Evolutionary conservation across 116 monocot genomes (phyloP).

Genomic region (Papilionanthe hybrid): DNA sequence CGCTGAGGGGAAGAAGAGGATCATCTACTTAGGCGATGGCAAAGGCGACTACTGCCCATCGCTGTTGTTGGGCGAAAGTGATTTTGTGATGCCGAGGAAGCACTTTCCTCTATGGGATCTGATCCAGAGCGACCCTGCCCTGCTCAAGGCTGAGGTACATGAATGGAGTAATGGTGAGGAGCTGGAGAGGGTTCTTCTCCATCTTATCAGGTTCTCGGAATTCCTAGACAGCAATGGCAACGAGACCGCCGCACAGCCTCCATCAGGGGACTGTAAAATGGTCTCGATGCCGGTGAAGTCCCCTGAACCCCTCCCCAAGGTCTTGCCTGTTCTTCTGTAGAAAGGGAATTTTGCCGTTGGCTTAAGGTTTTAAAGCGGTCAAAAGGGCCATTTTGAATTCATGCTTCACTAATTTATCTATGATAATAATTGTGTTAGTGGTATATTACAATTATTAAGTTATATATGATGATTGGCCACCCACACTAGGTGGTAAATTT

Average conservation of each 20-base stretch:
- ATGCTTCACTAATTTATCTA: too few relatives aligned
- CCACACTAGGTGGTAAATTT: too few relatives aligned
- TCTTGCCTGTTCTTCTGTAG: constrained; percentile 15
- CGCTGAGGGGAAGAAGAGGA: constrained; percentile 18
- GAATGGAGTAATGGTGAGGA: constrained; percentile 46
- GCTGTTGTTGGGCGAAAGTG: constrained; percentile 23
- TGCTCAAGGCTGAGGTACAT: constrained; percentile 30
- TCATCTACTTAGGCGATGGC: constrained; percentile 55
- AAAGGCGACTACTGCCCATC: constrained; percentile 54
- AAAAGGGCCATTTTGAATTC: too few relatives aligned
- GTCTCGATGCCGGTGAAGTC: background rate
- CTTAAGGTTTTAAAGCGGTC: too few relatives aligned
- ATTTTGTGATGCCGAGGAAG: constrained; percentile 47
- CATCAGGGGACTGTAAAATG: constrained; percentile 12
- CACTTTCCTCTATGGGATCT: constrained; percentile 39
- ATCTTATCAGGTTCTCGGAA: background rate
- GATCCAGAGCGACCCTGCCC: constrained; percentile 16
- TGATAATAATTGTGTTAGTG: too few relatives aligned
- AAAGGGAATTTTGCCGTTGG: too few relatives aligned
- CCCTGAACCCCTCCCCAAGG: constrained; percentile 5
- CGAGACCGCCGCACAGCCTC: background rate
- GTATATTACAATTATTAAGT: too few relatives aligned
- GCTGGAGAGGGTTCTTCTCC: constrained; percentile 25
- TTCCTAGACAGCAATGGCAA: background rate
- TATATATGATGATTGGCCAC: too few relatives aligned